Evolutionary conservation across 1,284 basidiomycete species (phyloP).

Genomic region (Sporisorium iseilematis-ciliati): DNA sequence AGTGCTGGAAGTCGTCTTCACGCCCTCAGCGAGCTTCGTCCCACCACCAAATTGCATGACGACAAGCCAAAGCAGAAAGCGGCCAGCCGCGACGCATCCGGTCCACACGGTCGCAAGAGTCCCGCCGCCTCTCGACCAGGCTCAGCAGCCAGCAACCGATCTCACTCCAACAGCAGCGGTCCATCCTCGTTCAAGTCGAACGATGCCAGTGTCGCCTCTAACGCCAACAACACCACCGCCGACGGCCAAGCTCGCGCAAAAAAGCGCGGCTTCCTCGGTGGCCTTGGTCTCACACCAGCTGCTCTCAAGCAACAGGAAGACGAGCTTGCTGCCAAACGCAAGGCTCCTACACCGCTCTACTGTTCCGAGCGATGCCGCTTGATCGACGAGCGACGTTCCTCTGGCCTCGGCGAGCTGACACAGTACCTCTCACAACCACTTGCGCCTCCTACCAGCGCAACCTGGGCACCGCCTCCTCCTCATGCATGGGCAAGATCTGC

Average conservation of each 20-base stretch:
- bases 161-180: constrained; percentile 45
- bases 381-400: constrained; percentile 58
- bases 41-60: constrained; percentile 60
- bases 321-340: constrained; percentile 44
- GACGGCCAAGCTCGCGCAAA: constrained; percentile 27
- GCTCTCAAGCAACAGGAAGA: constrained; percentile 53
- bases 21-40: constrained; percentile 62
- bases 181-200: constrained; percentile 49
- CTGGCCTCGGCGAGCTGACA: constrained; percentile 52
- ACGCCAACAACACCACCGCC: constrained; percentile 1
- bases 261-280: constrained; percentile 54
- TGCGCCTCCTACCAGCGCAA: constrained; percentile 20
- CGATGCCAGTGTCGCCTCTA: constrained; percentile 26
- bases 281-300: constrained; percentile 52
- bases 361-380: constrained; percentile 63
- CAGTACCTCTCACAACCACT: constrained; percentile 56
- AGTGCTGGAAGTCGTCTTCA: constrained; percentile 59
- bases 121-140: constrained; percentile 40
- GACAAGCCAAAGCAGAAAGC: constrained; percentile 40
- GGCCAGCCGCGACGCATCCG: constrained; percentile 5
- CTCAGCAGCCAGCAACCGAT: constrained; percentile 50
- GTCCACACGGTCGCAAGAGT: constrained; percentile 25
- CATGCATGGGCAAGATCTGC: constrained; percentile 21
- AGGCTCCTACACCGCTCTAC: constrained; percentile 55
- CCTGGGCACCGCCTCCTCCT: constrained; percentile 24